A percentile compares a stretch with the other conserved stretches of the same genome.
Evolutionary conservation across 352 stramenopile genomes (phyloP).

Genomic region (Pythium sp.): DNA sequence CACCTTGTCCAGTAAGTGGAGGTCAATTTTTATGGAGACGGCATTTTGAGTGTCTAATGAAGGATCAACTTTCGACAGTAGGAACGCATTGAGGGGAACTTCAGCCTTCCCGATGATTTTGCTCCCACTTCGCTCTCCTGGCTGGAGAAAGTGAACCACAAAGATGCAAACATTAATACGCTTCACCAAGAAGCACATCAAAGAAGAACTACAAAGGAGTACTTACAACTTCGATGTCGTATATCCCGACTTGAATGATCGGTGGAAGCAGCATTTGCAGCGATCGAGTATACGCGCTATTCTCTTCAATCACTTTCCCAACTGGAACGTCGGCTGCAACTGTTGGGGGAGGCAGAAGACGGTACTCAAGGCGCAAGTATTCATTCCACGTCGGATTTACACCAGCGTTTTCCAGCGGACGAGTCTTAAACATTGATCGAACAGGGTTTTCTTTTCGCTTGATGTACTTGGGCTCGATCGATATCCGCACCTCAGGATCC

Average conservation of each 20-base stretch:
- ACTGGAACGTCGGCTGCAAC: slow-evolving; percentile 4
- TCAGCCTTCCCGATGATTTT: slow-evolving; percentile 39
- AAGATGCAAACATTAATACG: not conserved
- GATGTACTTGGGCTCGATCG: slow-evolving; percentile 47
- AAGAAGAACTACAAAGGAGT: not conserved
- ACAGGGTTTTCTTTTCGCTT: slow-evolving; percentile 50
- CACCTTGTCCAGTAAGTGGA: slow-evolving; percentile 29
- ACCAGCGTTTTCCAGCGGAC: slow-evolving; percentile 41
- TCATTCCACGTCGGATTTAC: slow-evolving; percentile 43
- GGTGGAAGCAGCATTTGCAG: slow-evolving; percentile 27
- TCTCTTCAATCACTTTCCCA: slow-evolving; percentile 10
- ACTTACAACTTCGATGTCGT: slow-evolving; percentile 56
- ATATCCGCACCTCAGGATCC: slow-evolving; percentile 49
- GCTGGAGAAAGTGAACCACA: slow-evolving; percentile 19
- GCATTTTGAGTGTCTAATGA: slow-evolving; percentile 10
- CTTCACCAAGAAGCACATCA: not conserved
- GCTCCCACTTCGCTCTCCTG: slow-evolving; percentile 36
- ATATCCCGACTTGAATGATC: slow-evolving; percentile 40
- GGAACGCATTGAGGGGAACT: slow-evolving; percentile 37
- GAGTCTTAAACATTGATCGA: slow-evolving; percentile 48
- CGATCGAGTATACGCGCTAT: not conserved
- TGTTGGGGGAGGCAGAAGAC: slow-evolving; percentile 16
- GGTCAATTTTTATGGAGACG: slow-evolving; percentile 29
- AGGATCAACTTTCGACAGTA: slow-evolving; percentile 11
- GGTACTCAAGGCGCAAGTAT: slow-evolving; percentile 48